These are phyloP conservation scores for Naganishia onofrii DNA, from an alignment of 768 basidiomycete genomes.

Conservation along the genomic window DNA sequence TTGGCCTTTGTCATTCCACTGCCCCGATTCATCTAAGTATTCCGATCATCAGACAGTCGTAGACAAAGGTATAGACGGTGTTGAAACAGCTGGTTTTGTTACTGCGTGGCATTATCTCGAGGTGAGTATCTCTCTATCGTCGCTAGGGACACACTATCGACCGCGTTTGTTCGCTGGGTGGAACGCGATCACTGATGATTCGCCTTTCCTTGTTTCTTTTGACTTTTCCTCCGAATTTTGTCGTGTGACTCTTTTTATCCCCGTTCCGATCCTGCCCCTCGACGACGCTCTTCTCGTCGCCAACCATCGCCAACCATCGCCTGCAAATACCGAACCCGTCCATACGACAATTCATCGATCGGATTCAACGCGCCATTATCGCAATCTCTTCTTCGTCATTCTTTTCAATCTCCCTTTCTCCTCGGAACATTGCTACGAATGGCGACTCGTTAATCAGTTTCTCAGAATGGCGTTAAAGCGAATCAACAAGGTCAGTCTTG, in stretches of 20 bases:
- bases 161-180: neutral
- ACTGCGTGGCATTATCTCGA: neutral
- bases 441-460: neutral
- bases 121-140: neutral
- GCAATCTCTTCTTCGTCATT: neutral
- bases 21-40: neutral
- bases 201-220: neutral
- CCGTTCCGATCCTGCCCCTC: no score
- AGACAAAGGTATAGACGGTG: neutral
- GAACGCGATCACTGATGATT: neutral
- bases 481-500: constrained; percentile 83
- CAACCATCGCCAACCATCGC: neutral
- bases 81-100: neutral
- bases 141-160: neutral
- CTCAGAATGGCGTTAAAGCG: constrained; percentile 87
- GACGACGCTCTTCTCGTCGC: neutral
- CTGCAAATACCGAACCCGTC: neutral
- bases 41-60: no score
- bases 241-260: neutral
- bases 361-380: neutral
- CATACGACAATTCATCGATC: neutral
- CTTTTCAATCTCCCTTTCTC: neutral
- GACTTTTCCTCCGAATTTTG: neutral
- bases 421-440: neutral
- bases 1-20: constrained; percentile 3